Evolutionary conservation across 2,329 filamentous ascomycete genomes (phyloP).

Genomic region (Aureobasidium sp.): DNA sequence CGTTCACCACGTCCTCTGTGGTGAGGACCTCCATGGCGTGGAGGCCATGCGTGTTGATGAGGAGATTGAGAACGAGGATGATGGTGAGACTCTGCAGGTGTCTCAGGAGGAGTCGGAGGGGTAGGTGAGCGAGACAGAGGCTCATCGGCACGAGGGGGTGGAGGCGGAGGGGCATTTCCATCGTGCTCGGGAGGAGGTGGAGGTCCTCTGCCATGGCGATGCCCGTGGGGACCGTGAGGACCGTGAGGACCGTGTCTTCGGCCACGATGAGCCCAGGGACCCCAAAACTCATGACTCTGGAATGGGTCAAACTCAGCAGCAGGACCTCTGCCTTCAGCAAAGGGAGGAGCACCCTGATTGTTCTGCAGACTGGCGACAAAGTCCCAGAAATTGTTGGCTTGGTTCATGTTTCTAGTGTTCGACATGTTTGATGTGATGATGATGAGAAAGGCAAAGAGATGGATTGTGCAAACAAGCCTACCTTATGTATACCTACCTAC

Average conservation of each 20-base stretch:
- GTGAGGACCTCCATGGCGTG: background rate
- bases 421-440: conserved; percentile 13
- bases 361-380: conserved; percentile 40
- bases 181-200: conserved; percentile 10
- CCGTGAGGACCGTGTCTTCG: conserved; percentile 9
- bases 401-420: conserved; percentile 18
- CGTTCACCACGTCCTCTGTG: background rate
- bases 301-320: background rate
- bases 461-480: background rate
- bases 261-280: conserved; percentile 23
- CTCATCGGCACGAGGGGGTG: conserved; percentile 16
- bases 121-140: conserved; percentile 9
- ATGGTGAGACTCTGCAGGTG: conserved; percentile 17
- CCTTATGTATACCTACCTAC: conserved; percentile 7
- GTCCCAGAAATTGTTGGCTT: conserved; percentile 49
- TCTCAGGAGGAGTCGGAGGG: conserved; percentile 20
- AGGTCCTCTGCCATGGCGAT: conserved; percentile 2
- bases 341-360: conserved; percentile 12
- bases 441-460: background rate
- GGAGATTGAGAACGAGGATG: background rate
- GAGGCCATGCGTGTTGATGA: background rate
- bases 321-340: conserved; percentile 18
- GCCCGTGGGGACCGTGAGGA: conserved; percentile 4
- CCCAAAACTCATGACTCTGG: conserved; percentile 22
- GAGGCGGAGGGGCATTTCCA: conserved; percentile 13